These are phyloP conservation scores for Corchorus olitorius DNA, from an alignment of 345 rosid genomes.

Conservation along the genomic window DNA sequence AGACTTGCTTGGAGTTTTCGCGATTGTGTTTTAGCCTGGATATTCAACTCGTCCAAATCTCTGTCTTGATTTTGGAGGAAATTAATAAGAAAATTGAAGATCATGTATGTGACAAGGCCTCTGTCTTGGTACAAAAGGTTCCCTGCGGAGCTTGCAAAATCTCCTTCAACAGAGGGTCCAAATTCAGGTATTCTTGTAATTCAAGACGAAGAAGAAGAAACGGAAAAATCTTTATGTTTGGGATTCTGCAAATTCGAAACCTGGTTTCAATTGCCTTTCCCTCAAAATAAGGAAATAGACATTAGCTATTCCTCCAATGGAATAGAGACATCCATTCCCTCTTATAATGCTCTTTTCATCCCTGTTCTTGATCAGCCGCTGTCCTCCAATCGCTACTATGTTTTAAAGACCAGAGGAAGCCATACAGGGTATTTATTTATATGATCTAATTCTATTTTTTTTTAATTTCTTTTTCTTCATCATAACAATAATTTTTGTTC, in stretches of 20 bases:
- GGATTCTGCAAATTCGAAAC: constrained; percentile 29
- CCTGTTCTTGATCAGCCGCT: constrained; percentile 1
- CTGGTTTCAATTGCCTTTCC: constrained; percentile 9
- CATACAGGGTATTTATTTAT: no score
- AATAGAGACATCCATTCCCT: no score
- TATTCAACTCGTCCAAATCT: no score
- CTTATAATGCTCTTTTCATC: background rate
- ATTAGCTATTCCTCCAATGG: no score
- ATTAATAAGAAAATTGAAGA: no score
- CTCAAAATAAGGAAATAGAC: constrained; percentile 9
- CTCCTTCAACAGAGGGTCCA: constrained; percentile 50
- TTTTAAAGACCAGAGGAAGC: background rate
- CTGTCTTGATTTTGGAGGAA: no score
- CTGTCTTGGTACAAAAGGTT: constrained; percentile 41
- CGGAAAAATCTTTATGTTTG: constrained; percentile 35
- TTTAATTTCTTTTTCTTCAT: no score
- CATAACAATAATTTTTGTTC: no score
- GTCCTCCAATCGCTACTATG: constrained; percentile 3
- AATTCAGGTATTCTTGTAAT: constrained; percentile 45
- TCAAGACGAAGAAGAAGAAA: constrained; percentile 45
- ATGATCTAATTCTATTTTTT: no score
- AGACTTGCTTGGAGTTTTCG: no score
- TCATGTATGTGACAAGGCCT: constrained; percentile 64
- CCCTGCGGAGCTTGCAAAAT: constrained; percentile 27
- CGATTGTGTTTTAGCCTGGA: no score